Base-by-base conservation (phyloP, 768 basidiomycete genomes). In the Podaxis mareebaensis region DNA sequence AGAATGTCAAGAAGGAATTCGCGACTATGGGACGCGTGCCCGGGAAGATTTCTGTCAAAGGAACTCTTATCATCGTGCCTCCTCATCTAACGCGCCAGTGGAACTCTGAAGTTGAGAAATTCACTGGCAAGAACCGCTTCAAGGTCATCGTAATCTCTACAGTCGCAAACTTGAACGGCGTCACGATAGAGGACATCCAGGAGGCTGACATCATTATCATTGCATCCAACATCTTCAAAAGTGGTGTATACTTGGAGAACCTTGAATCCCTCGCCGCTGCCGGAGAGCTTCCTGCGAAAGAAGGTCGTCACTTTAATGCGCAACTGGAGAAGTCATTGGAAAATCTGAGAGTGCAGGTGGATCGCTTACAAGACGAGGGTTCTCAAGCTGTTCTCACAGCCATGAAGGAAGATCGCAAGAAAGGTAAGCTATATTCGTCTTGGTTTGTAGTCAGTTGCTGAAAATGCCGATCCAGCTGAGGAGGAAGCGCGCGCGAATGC, bases 51-150 rank as follows among this genome's bases (percentile, higher is more conserved):
- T 74, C 85, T n/a, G 82, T 90, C 60, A 90, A 90, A 74, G 95
- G 85, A 0, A 93, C 93, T 3, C 82, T 96, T 33, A 84, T 89
- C 67, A 80, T 96, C 65, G 95, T 97, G 17, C 96, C 96, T 33
- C 88, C 93, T 6, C 96, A 98, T 77, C 79, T 98, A 60, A 90
- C 88, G 13, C 84, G 88, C 51, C 96, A 98, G 72, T 98, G 96
- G 96, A 84, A 83, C 17, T 89, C 89, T 5, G 96, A 98, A 73
- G 85, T 91, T 55, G 75, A 79, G 67, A 95, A 96, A 74, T 98
- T 98, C 74, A 85, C 86, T 3, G 81, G 84, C 5, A 79, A 79
- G 1, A 57, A 57, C 20, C 80, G 79, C 7, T 86, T 90, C 77
- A 83, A 83, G 38, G 84, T 90, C 17, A 78, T 90, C 51, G 81